A percentile compares a stretch with the other conserved stretches of the same genome.
phyloP scores from a whole-genome alignment of 2,329 filamentous ascomycete species.

The Sporothrix schenckii region DNA sequence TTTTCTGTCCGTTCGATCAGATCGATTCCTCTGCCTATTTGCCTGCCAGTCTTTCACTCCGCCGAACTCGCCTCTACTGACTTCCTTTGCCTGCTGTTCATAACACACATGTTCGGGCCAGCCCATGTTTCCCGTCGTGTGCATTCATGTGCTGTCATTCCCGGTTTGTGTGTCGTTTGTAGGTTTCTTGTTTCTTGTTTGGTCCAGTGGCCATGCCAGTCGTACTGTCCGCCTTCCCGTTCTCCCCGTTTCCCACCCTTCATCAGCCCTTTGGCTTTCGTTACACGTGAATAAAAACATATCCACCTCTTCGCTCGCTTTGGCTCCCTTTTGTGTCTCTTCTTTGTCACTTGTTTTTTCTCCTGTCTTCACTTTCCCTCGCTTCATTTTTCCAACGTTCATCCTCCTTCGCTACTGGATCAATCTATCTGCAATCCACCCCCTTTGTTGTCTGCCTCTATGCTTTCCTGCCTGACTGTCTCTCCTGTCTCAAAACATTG shows the following conservation, averaged over 20 bases:
- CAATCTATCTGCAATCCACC: not conserved
- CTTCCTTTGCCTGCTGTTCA: not conserved
- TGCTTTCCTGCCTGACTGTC: not conserved
- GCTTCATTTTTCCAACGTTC: not conserved
- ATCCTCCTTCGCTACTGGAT: not conserved
- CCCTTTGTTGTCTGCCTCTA: not conserved
- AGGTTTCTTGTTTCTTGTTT: not conserved
- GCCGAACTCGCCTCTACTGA: not conserved
- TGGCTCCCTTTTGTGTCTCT: conserved; percentile 14
- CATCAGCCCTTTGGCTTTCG: not conserved
- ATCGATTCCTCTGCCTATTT: not conserved
- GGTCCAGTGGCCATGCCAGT: not conserved
- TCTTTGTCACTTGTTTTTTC: not conserved
- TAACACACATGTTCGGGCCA: not conserved
- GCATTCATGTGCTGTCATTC: not conserved
- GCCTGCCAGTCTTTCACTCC: not conserved
- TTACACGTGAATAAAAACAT: conserved; percentile 7
- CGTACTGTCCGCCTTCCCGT: not conserved
- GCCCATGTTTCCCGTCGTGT: conserved; percentile 7
- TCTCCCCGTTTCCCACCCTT: conserved; percentile 8
- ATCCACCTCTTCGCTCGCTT: conserved; percentile 16
- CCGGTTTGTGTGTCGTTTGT: not conserved
- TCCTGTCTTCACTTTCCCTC: not conserved
- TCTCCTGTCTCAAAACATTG: not conserved
- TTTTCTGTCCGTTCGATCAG: not conserved